Conservation (phyloP, 169 alveolate species). For the Miamiensis avidus region DNA sequence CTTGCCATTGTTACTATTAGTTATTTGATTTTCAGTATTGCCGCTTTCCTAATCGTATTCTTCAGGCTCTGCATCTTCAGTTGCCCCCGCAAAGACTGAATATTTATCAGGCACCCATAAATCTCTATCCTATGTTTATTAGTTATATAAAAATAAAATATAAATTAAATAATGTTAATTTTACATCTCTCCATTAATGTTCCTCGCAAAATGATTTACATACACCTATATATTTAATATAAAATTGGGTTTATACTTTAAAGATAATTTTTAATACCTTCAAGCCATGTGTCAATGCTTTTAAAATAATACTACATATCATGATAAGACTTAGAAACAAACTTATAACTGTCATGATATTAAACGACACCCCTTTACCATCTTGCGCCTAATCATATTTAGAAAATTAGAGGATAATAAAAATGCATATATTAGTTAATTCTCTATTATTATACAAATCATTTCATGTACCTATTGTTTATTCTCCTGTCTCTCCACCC, state of each 20-base stretch:
- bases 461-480: slow-evolving; percentile 37
- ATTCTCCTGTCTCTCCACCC: slow-evolving; percentile 74
- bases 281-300: slow-evolving; percentile 70
- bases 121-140: slow-evolving; percentile 28
- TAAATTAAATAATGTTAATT: not conserved
- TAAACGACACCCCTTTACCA: slow-evolving; percentile 63
- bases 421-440: not conserved
- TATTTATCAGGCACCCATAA: slow-evolving; percentile 73
- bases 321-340: slow-evolving; percentile 63
- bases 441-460: not conserved
- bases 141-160: not conserved
- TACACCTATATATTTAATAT: slow-evolving; percentile 34
- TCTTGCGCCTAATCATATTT: slow-evolving; percentile 59
- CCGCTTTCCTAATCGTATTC: slow-evolving; percentile 48
- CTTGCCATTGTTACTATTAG: not conserved
- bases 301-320: slow-evolving; percentile 56
- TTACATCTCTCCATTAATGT: slow-evolving; percentile 69
- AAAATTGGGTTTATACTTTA: not conserved
- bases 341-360: slow-evolving; percentile 70
- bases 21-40: slow-evolving; percentile 30
- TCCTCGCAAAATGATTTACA: slow-evolving; percentile 67
- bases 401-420: no score
- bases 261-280: slow-evolving; percentile 43
- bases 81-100: slow-evolving; percentile 64
- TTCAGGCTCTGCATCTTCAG: slow-evolving; percentile 52